Conservation (phyloP, 2,329 filamentous ascomycete species). For the Fusarium pseudocircinatum region DNA sequence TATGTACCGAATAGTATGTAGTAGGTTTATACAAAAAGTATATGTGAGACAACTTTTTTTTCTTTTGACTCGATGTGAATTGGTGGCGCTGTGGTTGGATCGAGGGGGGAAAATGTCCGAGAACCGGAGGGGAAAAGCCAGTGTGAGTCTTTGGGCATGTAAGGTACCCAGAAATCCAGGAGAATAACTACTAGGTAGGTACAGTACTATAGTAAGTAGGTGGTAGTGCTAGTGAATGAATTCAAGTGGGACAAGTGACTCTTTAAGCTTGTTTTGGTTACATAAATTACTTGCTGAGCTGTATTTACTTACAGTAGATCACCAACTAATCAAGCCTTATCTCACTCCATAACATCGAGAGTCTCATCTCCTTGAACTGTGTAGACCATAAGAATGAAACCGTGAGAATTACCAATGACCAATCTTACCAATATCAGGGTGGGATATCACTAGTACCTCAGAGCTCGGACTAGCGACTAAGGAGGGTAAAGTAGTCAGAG, state of each 20-base stretch:
- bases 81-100: conserved; percentile 28
- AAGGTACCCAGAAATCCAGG: conserved; percentile 1
- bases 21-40: neutral
- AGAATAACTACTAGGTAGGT: neutral
- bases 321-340: neutral
- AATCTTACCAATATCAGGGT: neutral
- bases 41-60: conserved; percentile 17
- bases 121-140: conserved; percentile 24
- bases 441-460: neutral
- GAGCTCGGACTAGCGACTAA: neutral
- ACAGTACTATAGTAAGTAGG: neutral
- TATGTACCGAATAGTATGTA: neutral
- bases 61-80: conserved; percentile 8
- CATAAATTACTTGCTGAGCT: neutral
- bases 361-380: neutral
- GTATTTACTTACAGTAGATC: neutral
- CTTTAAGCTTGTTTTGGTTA: neutral
- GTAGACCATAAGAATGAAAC: neutral
- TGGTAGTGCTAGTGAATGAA: neutral
- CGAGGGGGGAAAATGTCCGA: conserved; percentile 26
- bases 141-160: conserved; percentile 9
- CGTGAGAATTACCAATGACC: neutral
- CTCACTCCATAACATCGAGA: neutral
- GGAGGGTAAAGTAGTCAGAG: neutral
- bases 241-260: conserved; percentile 18